Evolutionary conservation across 2,329 filamentous ascomycete genomes (phyloP).

Genomic region (Monilinia laxa): DNA sequence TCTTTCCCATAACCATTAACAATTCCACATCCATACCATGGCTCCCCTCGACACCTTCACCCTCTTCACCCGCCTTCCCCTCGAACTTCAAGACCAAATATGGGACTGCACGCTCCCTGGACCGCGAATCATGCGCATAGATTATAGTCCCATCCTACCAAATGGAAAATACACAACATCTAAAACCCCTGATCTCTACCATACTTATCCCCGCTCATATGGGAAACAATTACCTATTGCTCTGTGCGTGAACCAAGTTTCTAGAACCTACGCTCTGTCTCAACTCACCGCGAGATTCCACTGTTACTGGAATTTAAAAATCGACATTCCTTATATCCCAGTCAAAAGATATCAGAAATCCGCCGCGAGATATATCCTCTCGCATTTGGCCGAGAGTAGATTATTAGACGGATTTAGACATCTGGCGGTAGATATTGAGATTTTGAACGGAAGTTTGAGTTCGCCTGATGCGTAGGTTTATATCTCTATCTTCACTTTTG

Average conservation of each 20-base stretch:
- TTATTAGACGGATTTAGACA: constrained; percentile 13
- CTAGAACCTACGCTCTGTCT: constrained; percentile 1
- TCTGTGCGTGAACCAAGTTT: background rate
- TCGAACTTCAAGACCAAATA: constrained; percentile 9
- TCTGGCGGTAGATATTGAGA: background rate
- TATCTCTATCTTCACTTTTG: background rate
- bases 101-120: constrained; percentile 4
- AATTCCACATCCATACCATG: background rate
- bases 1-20: background rate
- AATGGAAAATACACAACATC: background rate
- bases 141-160: background rate
- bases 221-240: background rate
- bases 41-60: background rate
- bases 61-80: constrained; percentile 1
- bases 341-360: background rate
- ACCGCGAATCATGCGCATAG: background rate
- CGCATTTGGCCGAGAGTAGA: background rate
- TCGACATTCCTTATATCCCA: constrained; percentile 12
- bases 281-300: constrained; percentile 12
- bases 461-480: background rate
- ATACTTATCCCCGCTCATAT: background rate
- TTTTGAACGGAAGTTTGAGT: background rate
- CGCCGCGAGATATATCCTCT: background rate
- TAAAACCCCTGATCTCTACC: background rate
- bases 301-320: constrained; percentile 15